Evolutionary conservation across 768 basidiomycete genomes (phyloP), one percentile per base, ranked within the genome.

Genomic region (Leccinum obscurum): DNA sequence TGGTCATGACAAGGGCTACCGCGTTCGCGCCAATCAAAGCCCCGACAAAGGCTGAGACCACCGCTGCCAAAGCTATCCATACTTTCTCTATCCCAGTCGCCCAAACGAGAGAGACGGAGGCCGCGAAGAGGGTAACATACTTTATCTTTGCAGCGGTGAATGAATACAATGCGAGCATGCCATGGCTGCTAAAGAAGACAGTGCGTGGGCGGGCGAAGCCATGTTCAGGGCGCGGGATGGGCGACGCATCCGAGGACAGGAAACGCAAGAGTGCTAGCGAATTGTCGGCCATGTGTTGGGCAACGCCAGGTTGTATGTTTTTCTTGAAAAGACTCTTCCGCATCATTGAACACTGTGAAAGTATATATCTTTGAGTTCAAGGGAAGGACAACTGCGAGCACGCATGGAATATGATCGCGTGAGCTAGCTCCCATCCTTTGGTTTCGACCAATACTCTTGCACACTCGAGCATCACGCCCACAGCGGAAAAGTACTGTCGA

Each of bases 281-380:
- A 64, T 97, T 97, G 61, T 93, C 90, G 22, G 83, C 94, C 87
- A 98, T 95, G 75, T 97, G 89, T 81, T 94, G 76, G 1, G 93
- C 87, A 1, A 93, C 90, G 11, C 95, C 95, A 6, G 84, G 76
- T 68, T 94, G 81, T 24, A 24, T 24, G 24, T 24, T 24, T 24
- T 24, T 24, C 24, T 24, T 24, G 24, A 24, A 24, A n/a, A n/a
- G n/a, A n/a, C n/a, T n/a, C n/a, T n/a, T n/a, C n/a, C n/a, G n/a
- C n/a, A n/a, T n/a, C n/a, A n/a, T n/a, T n/a, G n/a, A n/a, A n/a
- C n/a, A n/a, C n/a, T n/a, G n/a, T n/a, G n/a, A n/a, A n/a, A n/a
- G n/a, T n/a, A n/a, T n/a, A n/a, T n/a, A n/a, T n/a, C n/a, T n/a
- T n/a, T n/a, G n/a, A n/a, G n/a, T n/a, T n/a, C n/a, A n/a, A n/a